Percentiles rank a stretch among this genome's conserved stretches.
These are phyloP conservation scores for Cichorium intybus DNA, from an alignment of 140 eudicot species.

Conservation along the genomic window DNA sequence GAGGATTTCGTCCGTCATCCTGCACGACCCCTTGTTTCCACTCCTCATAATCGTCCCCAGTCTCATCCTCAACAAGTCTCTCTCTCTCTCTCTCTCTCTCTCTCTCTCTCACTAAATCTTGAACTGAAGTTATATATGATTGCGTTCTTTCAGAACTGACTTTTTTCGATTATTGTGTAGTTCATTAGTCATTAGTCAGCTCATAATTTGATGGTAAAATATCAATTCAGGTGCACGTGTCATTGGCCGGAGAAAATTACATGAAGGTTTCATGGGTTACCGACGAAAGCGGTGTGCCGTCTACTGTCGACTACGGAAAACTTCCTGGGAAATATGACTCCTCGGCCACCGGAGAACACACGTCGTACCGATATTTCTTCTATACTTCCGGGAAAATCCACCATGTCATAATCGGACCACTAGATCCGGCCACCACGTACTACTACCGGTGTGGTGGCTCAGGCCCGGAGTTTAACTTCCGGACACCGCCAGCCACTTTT, in stretches of 20 bases:
- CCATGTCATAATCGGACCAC: slow-evolving; percentile 78
- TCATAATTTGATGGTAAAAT: no score
- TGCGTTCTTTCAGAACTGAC: not conserved
- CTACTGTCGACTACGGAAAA: slow-evolving; percentile 70
- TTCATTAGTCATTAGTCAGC: no score
- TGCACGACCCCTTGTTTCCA: slow-evolving; percentile 49
- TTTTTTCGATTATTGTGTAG: not conserved
- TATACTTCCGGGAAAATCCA: slow-evolving; percentile 72
- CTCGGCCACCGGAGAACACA: slow-evolving; percentile 59
- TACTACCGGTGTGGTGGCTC: slow-evolving; percentile 75
- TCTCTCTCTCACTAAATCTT: not conserved
- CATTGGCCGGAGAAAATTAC: slow-evolving; percentile 58
- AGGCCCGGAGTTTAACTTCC: slow-evolving; percentile 70
- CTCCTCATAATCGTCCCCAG: slow-evolving; percentile 40
- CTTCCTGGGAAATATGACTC: slow-evolving; percentile 44
- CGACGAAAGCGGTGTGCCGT: slow-evolving; percentile 27
- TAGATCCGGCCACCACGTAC: slow-evolving; percentile 58
- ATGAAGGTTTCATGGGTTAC: slow-evolving; percentile 79
- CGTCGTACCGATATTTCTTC: slow-evolving; percentile 51
- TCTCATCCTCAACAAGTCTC: slow-evolving; percentile 69
- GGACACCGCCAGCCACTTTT: slow-evolving; percentile 64
- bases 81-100: not conserved
- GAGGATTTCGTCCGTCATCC: slow-evolving; percentile 42
- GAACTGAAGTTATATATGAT: no score
- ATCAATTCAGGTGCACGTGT: slow-evolving; percentile 59